Base-by-base conservation (phyloP, 352 stramenopile genomes). In the Globisporangium nunn region DNA sequence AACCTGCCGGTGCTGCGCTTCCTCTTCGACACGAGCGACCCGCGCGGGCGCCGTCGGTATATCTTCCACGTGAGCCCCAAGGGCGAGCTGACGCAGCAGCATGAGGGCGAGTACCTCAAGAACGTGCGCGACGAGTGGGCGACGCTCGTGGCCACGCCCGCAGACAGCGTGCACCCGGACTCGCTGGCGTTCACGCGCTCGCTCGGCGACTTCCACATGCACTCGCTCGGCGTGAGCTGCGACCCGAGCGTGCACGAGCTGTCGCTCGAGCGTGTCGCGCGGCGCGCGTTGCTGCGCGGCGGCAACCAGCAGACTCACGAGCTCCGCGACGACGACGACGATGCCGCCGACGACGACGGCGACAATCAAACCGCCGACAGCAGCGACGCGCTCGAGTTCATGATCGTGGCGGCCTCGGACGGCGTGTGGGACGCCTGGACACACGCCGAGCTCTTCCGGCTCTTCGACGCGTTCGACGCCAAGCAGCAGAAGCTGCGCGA, bases 111-210 rank as follows among this genome's bases (percentile, higher is more conserved):
- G 50, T 96, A 96, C 66, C 91, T 79, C 63, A 96, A 96, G 67
- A 96, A 96, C 63, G 85, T 96, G n/a, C 76, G 88, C 35, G 78
- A 95, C n/a, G 87, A 96, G 63, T 96, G 86, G 86, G 88, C 87
- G 1, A 91, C 81, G 17, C 72, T 96, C 4, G 82, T 95, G 28
- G 73, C 76, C 6, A 92, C 87, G 6, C 87, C 88, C 1, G 51
- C 68, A 1, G 71, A 73, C 6, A 74, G 83, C 5, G 61, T 72
- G 6, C 95, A 85, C 40, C 78, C 88, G 2, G 87, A 96, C 33
- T 80, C 85, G 0, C 61, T 96, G 5, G 88, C 88, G 6, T 96
- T 96, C 61, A 96, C 88, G 18, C 77, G 88, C 0, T 95, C 83
- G 15, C 67, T 96, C 2, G 87, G 87, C 1, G 87, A 96, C 52